Evolutionary conservation across 768 basidiomycete genomes (phyloP), one percentile per base, ranked within the genome.

Genomic region (Lactarius tabidus): DNA sequence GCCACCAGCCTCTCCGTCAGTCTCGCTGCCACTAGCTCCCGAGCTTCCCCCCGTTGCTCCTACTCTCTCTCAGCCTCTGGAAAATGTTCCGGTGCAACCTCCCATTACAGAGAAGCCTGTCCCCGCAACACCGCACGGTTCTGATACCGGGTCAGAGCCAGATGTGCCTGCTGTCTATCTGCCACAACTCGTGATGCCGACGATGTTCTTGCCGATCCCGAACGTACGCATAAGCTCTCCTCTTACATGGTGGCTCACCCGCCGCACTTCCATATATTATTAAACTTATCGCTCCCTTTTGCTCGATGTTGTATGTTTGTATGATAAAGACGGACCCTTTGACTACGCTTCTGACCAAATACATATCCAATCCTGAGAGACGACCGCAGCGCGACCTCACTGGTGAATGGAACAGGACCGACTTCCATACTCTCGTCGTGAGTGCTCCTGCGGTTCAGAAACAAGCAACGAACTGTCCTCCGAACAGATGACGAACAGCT

Each of bases 161-260:
- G 79, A 84, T 28, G 74, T 79, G 0, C 87, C 84, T 2, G 83
- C 85, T 55, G 71, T 90, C 26, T 87, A 85, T 73, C 78, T 90
- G 31, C 89, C 90, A 2, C 85, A 84, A 41, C 83, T 93, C 41
- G 80, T 87, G 39, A 75, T 84, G 33, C 86, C 91, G 38, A 88
- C 85, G 38, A 88, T 93, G 87, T 93, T 93, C 74, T 77, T 93
- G 55, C 91, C 91, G n/a, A 89, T 93, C 51, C 91, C 92, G 58
- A 91, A 91, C 79, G 91, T 93, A 82, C 85, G 89, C 84, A 77
- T 83, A 67, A 82, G 81, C 54, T 78, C 78, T 74, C 75, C 79
- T 64, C 78, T 89, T 53, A 79, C 81, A 14, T 89, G 85, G 85
- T 88, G 84, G 85, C 75, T 89, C 73, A 80, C 74, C 73, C 74